Conservation (phyloP, 768 basidiomycete genomes). For the Mycena belliarum region DNA sequence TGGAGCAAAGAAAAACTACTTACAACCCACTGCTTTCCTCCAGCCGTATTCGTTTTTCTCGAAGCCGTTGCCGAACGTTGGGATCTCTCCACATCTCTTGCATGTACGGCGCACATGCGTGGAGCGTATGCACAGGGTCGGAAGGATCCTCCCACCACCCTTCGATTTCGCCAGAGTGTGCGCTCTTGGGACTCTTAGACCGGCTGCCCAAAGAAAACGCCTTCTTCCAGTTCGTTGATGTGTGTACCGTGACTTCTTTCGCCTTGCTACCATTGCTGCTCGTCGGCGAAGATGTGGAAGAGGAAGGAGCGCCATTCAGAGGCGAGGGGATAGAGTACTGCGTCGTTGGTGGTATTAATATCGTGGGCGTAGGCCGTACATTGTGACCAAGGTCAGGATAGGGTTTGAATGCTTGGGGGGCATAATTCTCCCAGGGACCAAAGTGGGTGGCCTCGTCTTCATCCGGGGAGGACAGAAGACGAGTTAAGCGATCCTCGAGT, state of each 20-base stretch:
- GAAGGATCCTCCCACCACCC: conserved; percentile 88
- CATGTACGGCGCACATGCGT: conserved; percentile 67
- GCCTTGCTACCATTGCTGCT: conserved; percentile 37
- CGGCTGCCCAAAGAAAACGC: conserved; percentile 55
- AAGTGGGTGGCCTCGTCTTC: conserved; percentile 72
- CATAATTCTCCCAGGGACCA: conserved; percentile 41
- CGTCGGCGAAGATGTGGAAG: conserved; percentile 26
- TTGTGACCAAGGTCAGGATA: conserved; percentile 29
- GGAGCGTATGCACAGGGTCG: conserved; percentile 74
- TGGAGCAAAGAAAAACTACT: conserved; percentile 32
- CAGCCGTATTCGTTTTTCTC: conserved; percentile 65
- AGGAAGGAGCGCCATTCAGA: conserved; percentile 25
- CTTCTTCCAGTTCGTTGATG: conserved; percentile 70
- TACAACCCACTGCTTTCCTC: conserved; percentile 89
- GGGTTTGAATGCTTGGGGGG: conserved; percentile 21
- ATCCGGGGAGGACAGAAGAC: conserved; percentile 65
- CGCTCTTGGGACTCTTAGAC: conserved; percentile 69
- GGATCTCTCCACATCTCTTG: conserved; percentile 74
- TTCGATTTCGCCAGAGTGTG: conserved; percentile 68
- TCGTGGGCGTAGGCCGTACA: conserved; percentile 52
- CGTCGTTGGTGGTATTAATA: conserved; percentile 44
- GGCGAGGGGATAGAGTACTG: conserved; percentile 34
- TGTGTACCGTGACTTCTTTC: conserved; percentile 60
- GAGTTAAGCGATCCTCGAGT: conserved; percentile 70
- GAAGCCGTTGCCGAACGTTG: conserved; percentile 62